A percentile compares a stretch with the other conserved stretches of the same genome.
Conservation (phyloP, 208 protist species). For the Acanthamoeba culbertsoni region DNA sequence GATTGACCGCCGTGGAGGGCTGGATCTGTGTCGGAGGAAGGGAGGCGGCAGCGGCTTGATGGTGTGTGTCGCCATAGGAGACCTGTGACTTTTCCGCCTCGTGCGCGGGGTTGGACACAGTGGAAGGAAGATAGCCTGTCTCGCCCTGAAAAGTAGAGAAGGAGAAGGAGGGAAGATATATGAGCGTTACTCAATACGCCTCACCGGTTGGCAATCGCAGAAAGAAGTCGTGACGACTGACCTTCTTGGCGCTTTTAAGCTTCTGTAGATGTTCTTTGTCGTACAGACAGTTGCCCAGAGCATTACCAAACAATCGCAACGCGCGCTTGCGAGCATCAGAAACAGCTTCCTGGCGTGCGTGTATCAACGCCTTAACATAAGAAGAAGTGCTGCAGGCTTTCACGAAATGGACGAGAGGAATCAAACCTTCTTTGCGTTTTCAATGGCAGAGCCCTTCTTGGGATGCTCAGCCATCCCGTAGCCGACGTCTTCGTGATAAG, state of each 20-base stretch:
- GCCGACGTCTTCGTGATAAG: constrained; percentile 82
- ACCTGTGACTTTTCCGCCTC: background rate
- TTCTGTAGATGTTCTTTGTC: constrained; percentile 73
- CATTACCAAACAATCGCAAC: constrained; percentile 80
- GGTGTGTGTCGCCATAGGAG: background rate
- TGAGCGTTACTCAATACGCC: background rate
- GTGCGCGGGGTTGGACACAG: background rate
- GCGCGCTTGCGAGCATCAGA: constrained; percentile 80
- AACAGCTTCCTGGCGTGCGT: constrained; percentile 68
- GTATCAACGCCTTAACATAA: background rate
- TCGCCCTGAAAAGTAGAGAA: background rate
- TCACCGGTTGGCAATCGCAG: background rate
- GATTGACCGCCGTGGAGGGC: background rate
- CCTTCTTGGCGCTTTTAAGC: constrained; percentile 51
- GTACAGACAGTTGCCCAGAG: constrained; percentile 78
- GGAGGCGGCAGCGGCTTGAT: background rate
- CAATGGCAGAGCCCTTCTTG: constrained; percentile 75
- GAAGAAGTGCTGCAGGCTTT: background rate
- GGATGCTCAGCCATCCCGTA: constrained; percentile 74
- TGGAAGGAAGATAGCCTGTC: background rate
- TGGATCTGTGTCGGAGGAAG: background rate
- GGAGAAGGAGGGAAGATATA: background rate
- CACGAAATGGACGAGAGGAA: background rate
- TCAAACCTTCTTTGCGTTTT: constrained; percentile 78
- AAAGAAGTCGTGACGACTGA: background rate